phyloP scores from a whole-genome alignment of 805 yeast species.

The Kregervanrija fluxuum region DNA sequence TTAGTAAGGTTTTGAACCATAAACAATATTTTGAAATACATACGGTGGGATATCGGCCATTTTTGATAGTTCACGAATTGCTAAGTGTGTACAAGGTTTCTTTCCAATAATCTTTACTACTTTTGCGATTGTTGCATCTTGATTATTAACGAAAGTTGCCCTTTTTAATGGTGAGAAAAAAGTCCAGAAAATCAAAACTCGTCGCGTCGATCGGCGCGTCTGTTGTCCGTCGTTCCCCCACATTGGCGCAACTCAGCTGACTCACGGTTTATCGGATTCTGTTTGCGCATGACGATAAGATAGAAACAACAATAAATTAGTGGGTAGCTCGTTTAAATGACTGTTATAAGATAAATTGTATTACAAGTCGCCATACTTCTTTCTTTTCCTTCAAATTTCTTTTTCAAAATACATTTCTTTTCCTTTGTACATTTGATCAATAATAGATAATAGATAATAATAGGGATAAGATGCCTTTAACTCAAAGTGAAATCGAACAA shows the following conservation, averaged over 20 bases:
- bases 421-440: background rate
- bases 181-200: no score
- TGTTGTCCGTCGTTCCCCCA: no score
- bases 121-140: no score
- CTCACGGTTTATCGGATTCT: no score
- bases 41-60: constrained; percentile 34
- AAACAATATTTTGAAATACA: constrained; percentile 9
- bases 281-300: no score
- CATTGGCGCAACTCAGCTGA: no score
- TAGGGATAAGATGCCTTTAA: constrained; percentile 25
- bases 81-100: background rate
- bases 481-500: constrained; percentile 40
- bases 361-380: background rate
- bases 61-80: background rate
- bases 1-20: background rate
- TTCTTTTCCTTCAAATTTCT: background rate
- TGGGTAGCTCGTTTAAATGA: no score
- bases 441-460: background rate
- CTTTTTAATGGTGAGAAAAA: no score
- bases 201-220: no score
- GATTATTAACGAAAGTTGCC: no score
- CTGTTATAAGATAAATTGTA: no score
- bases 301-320: background rate
- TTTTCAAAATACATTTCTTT: background rate
- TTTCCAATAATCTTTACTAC: background rate